Evolutionary conservation across 2,329 filamentous ascomycete species (phyloP), one percentile per base, ranked within the genome.

Genomic region (Stachybotrys chlorohalonatus): DNA sequence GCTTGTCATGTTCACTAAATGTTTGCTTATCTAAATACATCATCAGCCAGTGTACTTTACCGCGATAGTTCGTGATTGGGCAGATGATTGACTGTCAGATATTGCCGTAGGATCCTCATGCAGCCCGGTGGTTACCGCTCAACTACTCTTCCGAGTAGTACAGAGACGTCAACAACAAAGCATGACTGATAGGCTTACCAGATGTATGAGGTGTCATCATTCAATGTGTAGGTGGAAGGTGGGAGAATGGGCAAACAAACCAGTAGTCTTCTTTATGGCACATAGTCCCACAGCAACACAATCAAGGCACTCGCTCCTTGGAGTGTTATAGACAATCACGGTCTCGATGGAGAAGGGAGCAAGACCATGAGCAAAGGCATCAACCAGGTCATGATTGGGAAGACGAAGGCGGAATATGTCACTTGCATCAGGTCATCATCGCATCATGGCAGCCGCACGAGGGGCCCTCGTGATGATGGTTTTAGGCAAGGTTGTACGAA

Each of bases 391-490:
- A 24, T 24, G 24, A 24, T 2, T 24, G 24, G 24, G 24, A 24
- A 24, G 24, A 9, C 31, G 39, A 47, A n/a, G 48, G 52, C 30
- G 47, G 42, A 59, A 51, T 59, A 76, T 83, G 80, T 83, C 74
- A 74, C 76, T 82, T 82, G 79, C 76, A 75, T 82, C 77, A 83
- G 81, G 81, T 84, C 80, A 84, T 84, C 81, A 82, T 64, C 81
- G 79, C 75, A 81, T 84, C 81, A 83, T 84, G 81, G 80, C 66
- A 75, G 79, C 80, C 80, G 72, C 79, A 68, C 78, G 70, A 77
- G 79, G 79, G 81, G 80, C 81, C 79, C 81, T 84, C 81, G 78
- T 82, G 80, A 82, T 76, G 72, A 84, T 83, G 81, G 81, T 84
- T 84, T 84, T 84, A 78, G 75, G 74, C 79, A 83, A 82, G 74